Evolutionary conservation across 345 rosid species (phyloP), one percentile per base, ranked within the genome.

Genomic region (Heritiera fomes): DNA sequence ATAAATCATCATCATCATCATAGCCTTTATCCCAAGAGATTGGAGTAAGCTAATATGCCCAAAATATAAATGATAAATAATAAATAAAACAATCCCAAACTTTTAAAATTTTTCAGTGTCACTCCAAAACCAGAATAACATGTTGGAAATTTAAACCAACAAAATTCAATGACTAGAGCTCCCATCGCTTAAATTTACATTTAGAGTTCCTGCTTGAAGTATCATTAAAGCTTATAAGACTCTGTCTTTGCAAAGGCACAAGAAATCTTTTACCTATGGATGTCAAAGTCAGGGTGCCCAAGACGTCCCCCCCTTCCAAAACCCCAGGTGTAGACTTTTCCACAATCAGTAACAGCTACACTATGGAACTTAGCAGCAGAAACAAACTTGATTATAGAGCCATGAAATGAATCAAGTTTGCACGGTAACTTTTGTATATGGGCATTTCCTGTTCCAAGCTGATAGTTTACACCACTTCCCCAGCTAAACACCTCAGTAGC

Each of bases 241-340:
- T 8, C 28, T 41, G 28, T 58, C 47, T 65, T 28, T 50, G n/a
- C 40, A 2, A 17, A 56, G 40, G 56, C 40, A 55, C 18, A n/a
- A 50, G 9, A 28, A 59, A 64, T 72, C 14, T 34, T 11, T 49
- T 83, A 94, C 99, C 99, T 96, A 86, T 96, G 99, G 82, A 96
- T 96, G 83, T 96, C 97, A 86, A 96, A 96, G 79, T 96, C 99
- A 75, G 99, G 97, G 83, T 96, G 99, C 77, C 99, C 99, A 88
- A 96, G 99, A 77, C 99, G 94, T 30, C 99, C 98, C 34, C 99
- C 98, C 79, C 99, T 94, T 75, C 98, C 99, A 83, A 92, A 96
- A 14, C 99, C 99, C 99, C 99, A 96, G 1, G 98, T 91, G 82
- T 88, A 96, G 67, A 94, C 92, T 84, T 94, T 89, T 82, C 99